Base-by-base conservation (phyloP, 2,329 filamentous ascomycete genomes). In the Penicillium rolfsii region DNA sequence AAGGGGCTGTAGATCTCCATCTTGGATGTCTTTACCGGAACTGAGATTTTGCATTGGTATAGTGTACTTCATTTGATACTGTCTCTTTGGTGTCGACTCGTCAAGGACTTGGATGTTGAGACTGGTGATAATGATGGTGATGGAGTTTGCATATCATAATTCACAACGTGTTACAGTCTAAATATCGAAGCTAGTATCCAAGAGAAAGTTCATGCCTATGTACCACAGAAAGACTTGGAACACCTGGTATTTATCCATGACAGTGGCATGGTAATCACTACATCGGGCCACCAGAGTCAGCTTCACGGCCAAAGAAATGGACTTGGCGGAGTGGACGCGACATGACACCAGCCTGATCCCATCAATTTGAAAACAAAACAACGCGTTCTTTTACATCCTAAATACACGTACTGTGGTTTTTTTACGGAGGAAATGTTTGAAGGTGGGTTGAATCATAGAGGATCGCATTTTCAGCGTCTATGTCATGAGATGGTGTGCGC, bases 401-500 rank as follows among this genome's bases (percentile, higher is more conserved):
- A 4, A 5, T 2, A 9, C 0, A 8, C 9, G 9, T 5, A 1
- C 12, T 11, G 19, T 43, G 8, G 19, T 22, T 22, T 22, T 41
- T 19, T 30, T 48, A 48, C 45, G n/a, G 5, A 9, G 24, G 26
- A 26, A 45, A 16, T 50, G 53, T 54, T 55, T 55, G 50, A 36
- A 54, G 59, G 52, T 57, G 54, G 55, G 64, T 62, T 70, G 67
- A 64, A 71, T 69, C 64, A 67, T 67, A 67, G 62, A 65, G 62
- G 64, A 71, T 70, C 69, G 71, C 66, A 70, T 71, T 74, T 70
- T 71, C 65, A 63, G 70, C 67, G 70, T 74, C 71, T 71, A 71
- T 74, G 71, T 68, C 73, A 74, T 71, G 72, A 69, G 65, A 65
- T 73, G 71, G 66, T 67, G 68, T 64, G 61, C 69, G 67, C 68